phyloP scores from a whole-genome alignment of 345 rosid species.

The Garcia nutans region DNA sequence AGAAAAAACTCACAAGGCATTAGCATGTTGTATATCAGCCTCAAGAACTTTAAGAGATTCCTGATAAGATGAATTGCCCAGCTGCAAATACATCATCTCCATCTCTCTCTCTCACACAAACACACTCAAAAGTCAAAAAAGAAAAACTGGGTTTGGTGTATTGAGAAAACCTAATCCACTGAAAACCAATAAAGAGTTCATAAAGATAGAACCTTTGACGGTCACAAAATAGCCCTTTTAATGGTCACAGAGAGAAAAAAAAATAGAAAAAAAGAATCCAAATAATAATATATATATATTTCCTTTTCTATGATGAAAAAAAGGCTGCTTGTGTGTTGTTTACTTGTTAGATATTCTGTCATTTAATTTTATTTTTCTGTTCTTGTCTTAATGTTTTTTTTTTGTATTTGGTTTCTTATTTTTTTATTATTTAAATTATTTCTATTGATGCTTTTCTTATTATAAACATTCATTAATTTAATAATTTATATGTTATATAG shows the following conservation, averaged over 20 bases:
- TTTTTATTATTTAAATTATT: neutral
- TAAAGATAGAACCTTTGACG: constrained; percentile 7
- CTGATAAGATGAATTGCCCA: constrained; percentile 38
- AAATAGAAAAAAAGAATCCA: neutral
- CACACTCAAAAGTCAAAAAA: neutral
- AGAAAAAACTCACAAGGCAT: constrained; percentile 65
- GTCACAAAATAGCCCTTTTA: constrained; percentile 12
- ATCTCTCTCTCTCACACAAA: neutral
- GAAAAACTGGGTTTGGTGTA: neutral
- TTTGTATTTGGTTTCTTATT: neutral
- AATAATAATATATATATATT: constrained; percentile 5
- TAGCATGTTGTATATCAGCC: constrained; percentile 86
- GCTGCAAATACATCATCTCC: constrained; percentile 31
- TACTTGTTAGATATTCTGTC: neutral
- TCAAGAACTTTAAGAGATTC: constrained; percentile 79
- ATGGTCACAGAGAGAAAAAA: constrained; percentile 14
- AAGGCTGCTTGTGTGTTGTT: constrained; percentile 4
- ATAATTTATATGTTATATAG: neutral
- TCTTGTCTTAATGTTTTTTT: constrained; percentile 22
- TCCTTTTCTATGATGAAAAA: neutral
- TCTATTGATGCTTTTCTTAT: neutral
- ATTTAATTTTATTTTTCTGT: neutral
- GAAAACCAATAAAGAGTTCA: neutral
- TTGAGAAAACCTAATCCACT: constrained; percentile 14
- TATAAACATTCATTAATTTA: neutral